Evolutionary conservation across 1,284 basidiomycete genomes (phyloP).

Genomic region (Entoloma clypeatum): DNA sequence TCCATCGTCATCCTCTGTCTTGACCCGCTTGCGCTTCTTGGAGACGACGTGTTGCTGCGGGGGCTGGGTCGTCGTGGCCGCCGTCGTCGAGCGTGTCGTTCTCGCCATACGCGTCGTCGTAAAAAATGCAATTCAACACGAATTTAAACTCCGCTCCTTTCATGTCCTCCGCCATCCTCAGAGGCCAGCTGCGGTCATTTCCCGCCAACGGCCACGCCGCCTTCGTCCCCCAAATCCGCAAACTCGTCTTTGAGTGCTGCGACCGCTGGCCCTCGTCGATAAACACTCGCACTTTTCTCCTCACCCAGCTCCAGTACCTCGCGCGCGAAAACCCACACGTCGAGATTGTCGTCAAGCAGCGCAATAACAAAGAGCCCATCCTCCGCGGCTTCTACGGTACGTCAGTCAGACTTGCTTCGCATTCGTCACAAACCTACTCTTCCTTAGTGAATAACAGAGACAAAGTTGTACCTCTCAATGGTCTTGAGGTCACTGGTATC

Average conservation of each 20-base stretch:
- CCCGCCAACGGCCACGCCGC: constrained; percentile 68
- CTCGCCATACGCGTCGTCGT: constrained; percentile 51
- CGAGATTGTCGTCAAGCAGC: constrained; percentile 74
- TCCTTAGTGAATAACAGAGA: constrained; percentile 69
- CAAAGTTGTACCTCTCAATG: constrained; percentile 75
- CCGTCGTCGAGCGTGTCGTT: constrained; percentile 61
- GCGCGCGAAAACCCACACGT: constrained; percentile 74
- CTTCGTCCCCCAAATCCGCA: constrained; percentile 72
- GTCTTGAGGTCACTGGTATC: constrained; percentile 66
- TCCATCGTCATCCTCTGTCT: constrained; percentile 37
- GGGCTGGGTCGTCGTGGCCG: too few relatives aligned
- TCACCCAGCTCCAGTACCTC: constrained; percentile 56
- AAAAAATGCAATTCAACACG: constrained; percentile 9
- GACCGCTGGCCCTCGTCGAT: constrained; percentile 74
- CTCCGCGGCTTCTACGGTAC: constrained; percentile 74
- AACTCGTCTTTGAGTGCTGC: constrained; percentile 83
- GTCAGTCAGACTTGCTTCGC: constrained; percentile 16
- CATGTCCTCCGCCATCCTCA: constrained; percentile 32
- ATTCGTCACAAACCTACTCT: constrained; percentile 16
- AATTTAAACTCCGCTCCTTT: constrained; percentile 23
- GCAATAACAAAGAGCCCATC: constrained; percentile 70
- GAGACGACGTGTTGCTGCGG: constrained; percentile 27
- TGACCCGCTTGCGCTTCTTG: constrained; percentile 67
- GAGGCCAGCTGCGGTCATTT: constrained; percentile 56
- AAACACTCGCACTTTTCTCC: constrained; percentile 65